phyloP scores from a whole-genome alignment of 2,329 filamentous ascomycete species.

The Talaromyces amestolkiae region DNA sequence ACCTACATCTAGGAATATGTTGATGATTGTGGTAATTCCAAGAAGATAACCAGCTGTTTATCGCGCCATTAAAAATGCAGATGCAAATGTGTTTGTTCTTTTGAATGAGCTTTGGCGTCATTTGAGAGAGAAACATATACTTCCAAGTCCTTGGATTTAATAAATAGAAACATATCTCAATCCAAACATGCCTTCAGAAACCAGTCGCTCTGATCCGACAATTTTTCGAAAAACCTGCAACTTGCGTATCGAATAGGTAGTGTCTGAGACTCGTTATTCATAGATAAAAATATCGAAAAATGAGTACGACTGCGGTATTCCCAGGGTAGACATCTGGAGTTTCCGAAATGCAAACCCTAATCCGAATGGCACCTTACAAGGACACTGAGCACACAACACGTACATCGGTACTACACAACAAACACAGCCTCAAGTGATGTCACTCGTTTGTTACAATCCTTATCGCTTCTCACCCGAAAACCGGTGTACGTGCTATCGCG shows the following conservation, averaged over 20 bases:
- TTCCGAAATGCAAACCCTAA: not conserved
- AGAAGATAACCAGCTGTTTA: conserved; percentile 22
- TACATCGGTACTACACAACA: not conserved
- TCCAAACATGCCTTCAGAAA: too few species aligned
- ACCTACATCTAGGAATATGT: conserved; percentile 26
- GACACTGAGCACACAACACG: not conserved
- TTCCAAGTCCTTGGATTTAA: not conserved
- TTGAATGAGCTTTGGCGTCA: conserved; percentile 21
- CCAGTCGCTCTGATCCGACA: too few species aligned
- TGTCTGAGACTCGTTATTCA: too few species aligned
- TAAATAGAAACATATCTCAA: too few species aligned
- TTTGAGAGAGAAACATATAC: conserved; percentile 3
- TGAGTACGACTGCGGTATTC: too few species aligned
- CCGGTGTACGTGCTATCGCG: not conserved
- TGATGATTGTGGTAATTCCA: conserved; percentile 22
- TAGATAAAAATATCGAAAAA: not conserved
- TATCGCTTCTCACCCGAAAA: not conserved
- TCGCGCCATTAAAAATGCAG: conserved; percentile 21
- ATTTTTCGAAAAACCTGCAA: too few species aligned
- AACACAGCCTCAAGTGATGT: conserved; percentile 2
- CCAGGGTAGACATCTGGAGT: too few species aligned
- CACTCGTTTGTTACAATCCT: not conserved
- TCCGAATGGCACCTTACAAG: not conserved
- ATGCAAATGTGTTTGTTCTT: conserved; percentile 22
- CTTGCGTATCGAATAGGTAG: too few species aligned